A percentile compares a stretch with the other conserved stretches of the same genome.
Conservation (phyloP, 768 basidiomycete genomes). For the Trametopsis cervina region DNA sequence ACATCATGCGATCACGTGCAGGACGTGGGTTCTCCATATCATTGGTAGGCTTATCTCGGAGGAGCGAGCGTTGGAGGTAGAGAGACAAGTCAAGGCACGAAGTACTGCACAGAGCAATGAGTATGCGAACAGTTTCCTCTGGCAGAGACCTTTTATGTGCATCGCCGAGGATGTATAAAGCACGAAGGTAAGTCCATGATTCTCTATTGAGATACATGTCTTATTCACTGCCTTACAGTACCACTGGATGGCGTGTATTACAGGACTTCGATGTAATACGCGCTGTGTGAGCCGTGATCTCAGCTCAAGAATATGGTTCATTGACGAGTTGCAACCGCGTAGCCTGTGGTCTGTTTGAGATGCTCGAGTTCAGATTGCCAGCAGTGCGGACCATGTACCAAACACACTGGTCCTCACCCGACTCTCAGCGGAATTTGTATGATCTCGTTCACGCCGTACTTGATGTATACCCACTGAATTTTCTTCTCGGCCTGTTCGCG, state of each 20-base stretch:
- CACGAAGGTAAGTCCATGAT: no score
- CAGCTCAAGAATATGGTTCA: no score
- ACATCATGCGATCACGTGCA: conserved; percentile 2
- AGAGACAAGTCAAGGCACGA: conserved; percentile 1
- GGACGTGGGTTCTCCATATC: not conserved
- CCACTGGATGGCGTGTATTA: no score
- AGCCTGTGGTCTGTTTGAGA: no score
- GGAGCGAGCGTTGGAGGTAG: conserved; percentile 6
- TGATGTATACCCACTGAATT: conserved; percentile 52
- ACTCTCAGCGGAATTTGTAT: conserved; percentile 28
- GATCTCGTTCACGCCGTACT: conserved; percentile 21
- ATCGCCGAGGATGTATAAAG: not conserved
- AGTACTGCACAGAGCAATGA: conserved; percentile 1
- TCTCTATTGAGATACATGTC: no score
- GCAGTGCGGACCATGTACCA: no score
- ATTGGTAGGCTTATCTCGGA: not conserved
- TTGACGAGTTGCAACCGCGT: no score
- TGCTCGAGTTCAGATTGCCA: no score
- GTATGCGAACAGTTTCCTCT: conserved; percentile 2
- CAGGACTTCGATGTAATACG: no score
- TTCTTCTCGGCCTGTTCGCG: conserved; percentile 63
- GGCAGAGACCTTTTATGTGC: not conserved
- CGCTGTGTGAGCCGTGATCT: no score
- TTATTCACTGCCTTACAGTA: no score
- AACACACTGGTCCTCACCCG: conserved; percentile 75